These are phyloP conservation scores for Fraxinus nigra DNA, from an alignment of 305 asterid genomes.

Conservation along the genomic window DNA sequence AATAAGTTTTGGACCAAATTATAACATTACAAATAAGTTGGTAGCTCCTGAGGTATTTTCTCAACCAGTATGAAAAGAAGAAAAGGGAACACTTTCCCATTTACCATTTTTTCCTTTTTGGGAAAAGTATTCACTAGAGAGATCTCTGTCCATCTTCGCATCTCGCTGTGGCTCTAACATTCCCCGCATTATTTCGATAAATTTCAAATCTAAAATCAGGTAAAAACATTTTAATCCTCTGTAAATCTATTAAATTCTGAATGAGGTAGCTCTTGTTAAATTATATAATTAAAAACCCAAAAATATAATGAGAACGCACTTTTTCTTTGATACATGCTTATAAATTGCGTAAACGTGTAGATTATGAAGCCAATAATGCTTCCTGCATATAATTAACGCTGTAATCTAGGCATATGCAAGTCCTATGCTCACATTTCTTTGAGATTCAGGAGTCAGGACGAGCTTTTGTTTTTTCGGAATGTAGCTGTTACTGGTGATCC, in stretches of 20 bases:
- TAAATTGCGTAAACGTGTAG: background rate
- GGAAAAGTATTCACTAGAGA: conserved; percentile 10
- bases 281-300: background rate
- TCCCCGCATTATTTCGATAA: conserved; percentile 9
- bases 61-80: background rate
- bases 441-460: background rate
- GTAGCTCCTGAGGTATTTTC: background rate
- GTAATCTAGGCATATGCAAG: background rate
- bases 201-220: conserved; percentile 31
- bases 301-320: background rate
- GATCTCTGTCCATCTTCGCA: conserved; percentile 15
- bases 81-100: background rate
- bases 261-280: background rate
- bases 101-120: background rate
- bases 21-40: background rate
- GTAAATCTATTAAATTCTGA: background rate
- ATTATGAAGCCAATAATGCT: background rate
- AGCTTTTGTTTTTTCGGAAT: background rate
- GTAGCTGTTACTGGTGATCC: background rate
- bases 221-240: conserved; percentile 3
- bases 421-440: background rate
- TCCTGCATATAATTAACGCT: background rate
- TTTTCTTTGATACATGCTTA: background rate
- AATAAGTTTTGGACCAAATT: background rate
- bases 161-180: conserved; percentile 16